Percentiles rank a stretch among this genome's conserved stretches.
phyloP scores from a whole-genome alignment of 2,329 filamentous ascomycete species.

The Colletotrichum destructivum region DNA sequence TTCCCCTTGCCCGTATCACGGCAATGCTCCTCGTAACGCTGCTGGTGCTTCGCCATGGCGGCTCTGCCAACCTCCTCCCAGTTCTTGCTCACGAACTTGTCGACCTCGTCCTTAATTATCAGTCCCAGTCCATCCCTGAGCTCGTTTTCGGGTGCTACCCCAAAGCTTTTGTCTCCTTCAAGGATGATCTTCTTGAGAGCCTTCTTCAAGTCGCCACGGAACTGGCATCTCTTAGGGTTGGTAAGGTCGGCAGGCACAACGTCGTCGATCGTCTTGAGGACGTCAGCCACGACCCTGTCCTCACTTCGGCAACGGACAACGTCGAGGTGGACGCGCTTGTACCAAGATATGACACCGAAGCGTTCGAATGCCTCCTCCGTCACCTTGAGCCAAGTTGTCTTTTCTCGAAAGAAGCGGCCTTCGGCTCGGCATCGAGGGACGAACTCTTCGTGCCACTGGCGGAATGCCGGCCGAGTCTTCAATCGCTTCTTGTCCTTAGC shows the following conservation, averaged over 20 bases:
- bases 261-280: slow-evolving; percentile 43
- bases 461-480: slow-evolving; percentile 69
- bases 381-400: slow-evolving; percentile 60
- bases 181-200: slow-evolving; percentile 67
- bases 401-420: slow-evolving; percentile 51
- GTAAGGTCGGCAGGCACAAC: slow-evolving; percentile 21
- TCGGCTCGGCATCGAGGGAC: slow-evolving; percentile 66
- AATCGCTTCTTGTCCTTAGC: slow-evolving; percentile 72
- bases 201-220: slow-evolving; percentile 54
- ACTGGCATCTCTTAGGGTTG: slow-evolving; percentile 40
- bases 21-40: slow-evolving; percentile 7
- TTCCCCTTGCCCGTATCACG: not conserved
- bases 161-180: slow-evolving; percentile 58
- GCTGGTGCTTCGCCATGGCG: slow-evolving; percentile 14
- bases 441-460: slow-evolving; percentile 74
- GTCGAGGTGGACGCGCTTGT: not conserved
- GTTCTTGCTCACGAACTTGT: slow-evolving; percentile 14
- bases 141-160: slow-evolving; percentile 46
- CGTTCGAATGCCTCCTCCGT: slow-evolving; percentile 66
- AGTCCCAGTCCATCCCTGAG: slow-evolving; percentile 12
- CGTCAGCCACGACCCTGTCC: slow-evolving; percentile 13
- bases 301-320: slow-evolving; percentile 21
- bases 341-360: slow-evolving; percentile 58
- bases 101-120: slow-evolving; percentile 12
- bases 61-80: slow-evolving; percentile 3